A percentile compares a stretch with the other conserved stretches of the same genome.
phyloP scores from a whole-genome alignment of 2,329 filamentous ascomycete species.

The Colletotrichum sp. region DNA sequence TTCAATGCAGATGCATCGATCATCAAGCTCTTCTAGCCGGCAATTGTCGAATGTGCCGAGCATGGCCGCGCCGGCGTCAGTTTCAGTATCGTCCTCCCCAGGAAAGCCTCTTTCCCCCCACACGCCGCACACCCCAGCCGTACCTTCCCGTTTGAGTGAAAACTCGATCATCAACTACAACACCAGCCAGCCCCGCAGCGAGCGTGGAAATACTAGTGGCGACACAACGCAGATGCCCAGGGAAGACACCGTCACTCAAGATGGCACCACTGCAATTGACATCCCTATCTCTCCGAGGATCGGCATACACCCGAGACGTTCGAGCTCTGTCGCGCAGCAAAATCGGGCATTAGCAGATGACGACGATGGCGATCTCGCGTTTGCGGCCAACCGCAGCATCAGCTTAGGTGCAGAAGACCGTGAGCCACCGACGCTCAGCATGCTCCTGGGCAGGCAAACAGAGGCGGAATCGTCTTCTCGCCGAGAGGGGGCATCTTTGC shows the following conservation, averaged over 20 bases:
- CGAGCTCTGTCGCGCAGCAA: slow-evolving; percentile 73
- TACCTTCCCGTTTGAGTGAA: slow-evolving; percentile 91
- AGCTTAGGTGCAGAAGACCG: slow-evolving; percentile 71
- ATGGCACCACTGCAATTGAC: slow-evolving; percentile 71
- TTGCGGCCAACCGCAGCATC: slow-evolving; percentile 68
- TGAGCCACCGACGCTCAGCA: slow-evolving; percentile 69
- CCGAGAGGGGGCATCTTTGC: slow-evolving; percentile 29
- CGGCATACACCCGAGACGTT: slow-evolving; percentile 61
- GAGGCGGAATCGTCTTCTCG: slow-evolving; percentile 35
- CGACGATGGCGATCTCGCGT: slow-evolving; percentile 65
- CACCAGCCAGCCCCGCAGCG: slow-evolving; percentile 30
- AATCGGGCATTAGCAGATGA: slow-evolving; percentile 59
- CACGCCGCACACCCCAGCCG: slow-evolving; percentile 90
- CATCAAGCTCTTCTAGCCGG: slow-evolving; percentile 74
- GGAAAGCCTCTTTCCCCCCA: slow-evolving; percentile 89
- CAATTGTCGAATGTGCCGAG: slow-evolving; percentile 66
- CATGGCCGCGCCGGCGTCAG: slow-evolving; percentile 74
- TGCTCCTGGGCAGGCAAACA: slow-evolving; percentile 57
- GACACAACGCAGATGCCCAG: slow-evolving; percentile 33
- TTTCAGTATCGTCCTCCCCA: slow-evolving; percentile 87
- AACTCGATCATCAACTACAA: slow-evolving; percentile 81
- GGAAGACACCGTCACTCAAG: slow-evolving; percentile 46
- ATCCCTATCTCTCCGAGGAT: slow-evolving; percentile 75
- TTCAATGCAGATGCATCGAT: slow-evolving; percentile 83
- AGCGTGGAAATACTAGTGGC: slow-evolving; percentile 27